phyloP scores from a whole-genome alignment of 805 yeast species.

The Yarrowia sp. region DNA sequence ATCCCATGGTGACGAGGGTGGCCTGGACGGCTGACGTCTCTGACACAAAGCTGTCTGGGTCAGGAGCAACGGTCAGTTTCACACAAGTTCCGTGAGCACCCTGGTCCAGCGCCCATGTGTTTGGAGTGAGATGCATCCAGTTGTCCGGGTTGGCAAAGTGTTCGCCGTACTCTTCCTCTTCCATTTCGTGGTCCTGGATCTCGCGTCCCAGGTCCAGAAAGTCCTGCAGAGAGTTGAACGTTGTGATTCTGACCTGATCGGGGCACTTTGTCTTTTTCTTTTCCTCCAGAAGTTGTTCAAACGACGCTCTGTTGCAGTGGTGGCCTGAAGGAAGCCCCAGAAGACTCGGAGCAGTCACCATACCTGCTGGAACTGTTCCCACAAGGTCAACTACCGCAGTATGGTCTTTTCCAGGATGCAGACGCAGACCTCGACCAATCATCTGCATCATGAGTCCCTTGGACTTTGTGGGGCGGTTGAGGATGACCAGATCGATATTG shows the following conservation, averaged over 20 bases:
- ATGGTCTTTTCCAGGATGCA: constrained; percentile 63
- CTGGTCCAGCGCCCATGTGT: constrained; percentile 15
- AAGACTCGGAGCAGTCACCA: constrained; percentile 63
- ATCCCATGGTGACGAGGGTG: constrained; percentile 20
- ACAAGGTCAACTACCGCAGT: constrained; percentile 83
- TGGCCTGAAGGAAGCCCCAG: constrained; percentile 47
- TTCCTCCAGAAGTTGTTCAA: constrained; percentile 13
- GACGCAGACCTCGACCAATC: constrained; percentile 88
- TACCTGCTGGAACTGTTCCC: constrained; percentile 59
- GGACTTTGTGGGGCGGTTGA: constrained; percentile 84
- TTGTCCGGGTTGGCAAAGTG: constrained; percentile 28
- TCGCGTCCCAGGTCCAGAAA: constrained; percentile 28
- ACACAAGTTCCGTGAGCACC: background rate
- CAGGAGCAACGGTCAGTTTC: constrained; percentile 12
- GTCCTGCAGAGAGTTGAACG: constrained; percentile 19
- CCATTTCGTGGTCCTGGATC: constrained; percentile 7
- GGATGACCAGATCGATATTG: constrained; percentile 76
- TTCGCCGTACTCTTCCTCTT: constrained; percentile 30
- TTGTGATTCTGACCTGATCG: constrained; percentile 3
- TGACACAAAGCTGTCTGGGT: background rate
- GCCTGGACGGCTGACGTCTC: background rate
- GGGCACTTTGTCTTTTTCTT: constrained; percentile 8
- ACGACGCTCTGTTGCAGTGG: background rate
- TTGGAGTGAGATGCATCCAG: constrained; percentile 32
- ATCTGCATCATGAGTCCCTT: constrained; percentile 76